Evolutionary conservation across 1,284 basidiomycete species (phyloP), one percentile per base, ranked within the genome.

Genomic region (Trametes polyzona): DNA sequence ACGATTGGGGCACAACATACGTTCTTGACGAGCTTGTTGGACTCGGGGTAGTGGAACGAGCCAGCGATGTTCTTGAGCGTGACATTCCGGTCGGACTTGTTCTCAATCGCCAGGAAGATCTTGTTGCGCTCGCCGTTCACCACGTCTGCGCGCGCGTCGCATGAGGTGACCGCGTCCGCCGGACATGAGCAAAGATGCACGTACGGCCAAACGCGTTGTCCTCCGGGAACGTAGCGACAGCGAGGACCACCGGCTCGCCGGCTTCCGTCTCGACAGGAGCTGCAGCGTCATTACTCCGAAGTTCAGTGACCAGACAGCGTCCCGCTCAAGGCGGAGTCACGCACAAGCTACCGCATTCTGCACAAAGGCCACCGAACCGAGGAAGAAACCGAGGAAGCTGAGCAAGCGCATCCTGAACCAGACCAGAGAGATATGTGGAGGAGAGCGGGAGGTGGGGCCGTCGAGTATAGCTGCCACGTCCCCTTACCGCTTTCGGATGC

Each of bases 51-150:
- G 65, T 88, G 85, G 69, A 93, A 82, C 41, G 89, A 88, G 39
- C 90, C 92, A 46, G 83, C 81, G 56, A 92, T 80, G 62, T 78
- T 82, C 58, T 88, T 75, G 26, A 95, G 76, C 3, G 91, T 93
- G 62, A 91, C 82, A 69, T 94, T 92, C 64, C 82, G 83, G 57
- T 82, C 81, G 17, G 89, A 89, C 52, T 82, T 86, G 75, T 94
- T 96, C 72, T 90, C 86, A 24, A 95, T 77, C 36, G 81, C 74
- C 54, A 95, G 71, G 21, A 76, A 72, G 27, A 96, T 74, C 48
- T 79, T 76, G 74, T 93, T 96, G 67, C 82, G 83, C 76, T 95
- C 90, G 57, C 93, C 93, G 68, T 96, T 96, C 44, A 93, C 86
- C 50, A 95, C 78, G 59, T 93, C 93, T 94, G 68, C 33, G 62